phyloP scores from a whole-genome alignment of 208 protist species.

The Trypanosoma conorhini region DNA sequence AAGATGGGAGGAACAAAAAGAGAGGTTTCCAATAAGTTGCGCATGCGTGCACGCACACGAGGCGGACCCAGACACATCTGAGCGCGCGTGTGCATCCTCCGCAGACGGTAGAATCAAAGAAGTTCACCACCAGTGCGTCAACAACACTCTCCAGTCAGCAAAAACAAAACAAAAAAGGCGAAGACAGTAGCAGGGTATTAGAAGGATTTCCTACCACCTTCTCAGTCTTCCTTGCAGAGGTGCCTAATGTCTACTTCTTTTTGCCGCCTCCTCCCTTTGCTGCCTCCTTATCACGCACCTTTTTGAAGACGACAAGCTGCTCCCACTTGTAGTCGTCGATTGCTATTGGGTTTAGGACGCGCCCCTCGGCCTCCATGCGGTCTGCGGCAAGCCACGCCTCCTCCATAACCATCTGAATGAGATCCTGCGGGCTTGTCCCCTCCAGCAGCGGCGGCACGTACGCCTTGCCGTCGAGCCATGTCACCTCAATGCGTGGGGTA shows the following conservation, averaged over 20 bases:
- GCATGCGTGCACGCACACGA: constrained; percentile 10
- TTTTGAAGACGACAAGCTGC: constrained; percentile 87
- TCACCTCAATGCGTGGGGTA: constrained; percentile 89
- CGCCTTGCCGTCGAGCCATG: constrained; percentile 83
- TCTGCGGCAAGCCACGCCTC: constrained; percentile 88
- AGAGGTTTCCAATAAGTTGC: neutral
- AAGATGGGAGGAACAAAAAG: constrained; percentile 24
- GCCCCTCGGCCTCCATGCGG: constrained; percentile 80
- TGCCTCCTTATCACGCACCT: constrained; percentile 79
- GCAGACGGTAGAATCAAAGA: too few species aligned
- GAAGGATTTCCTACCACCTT: neutral
- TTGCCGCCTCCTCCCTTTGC: constrained; percentile 25
- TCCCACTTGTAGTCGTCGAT: constrained; percentile 94
- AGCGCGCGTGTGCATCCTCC: too few species aligned
- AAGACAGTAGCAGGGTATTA: too few species aligned
- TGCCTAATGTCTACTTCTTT: constrained; percentile 27
- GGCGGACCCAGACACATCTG: constrained; percentile 1
- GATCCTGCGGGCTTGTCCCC: constrained; percentile 68
- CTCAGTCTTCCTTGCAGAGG: neutral
- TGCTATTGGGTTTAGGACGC: constrained; percentile 76
- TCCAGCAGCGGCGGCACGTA: constrained; percentile 88
- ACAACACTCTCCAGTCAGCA: too few species aligned
- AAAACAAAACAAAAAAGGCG: too few species aligned
- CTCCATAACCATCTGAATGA: constrained; percentile 94
- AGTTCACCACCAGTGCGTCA: too few species aligned